phyloP scores from a whole-genome alignment of 441 rosid species.

The Euphorbia schlechtendalii region DNA sequence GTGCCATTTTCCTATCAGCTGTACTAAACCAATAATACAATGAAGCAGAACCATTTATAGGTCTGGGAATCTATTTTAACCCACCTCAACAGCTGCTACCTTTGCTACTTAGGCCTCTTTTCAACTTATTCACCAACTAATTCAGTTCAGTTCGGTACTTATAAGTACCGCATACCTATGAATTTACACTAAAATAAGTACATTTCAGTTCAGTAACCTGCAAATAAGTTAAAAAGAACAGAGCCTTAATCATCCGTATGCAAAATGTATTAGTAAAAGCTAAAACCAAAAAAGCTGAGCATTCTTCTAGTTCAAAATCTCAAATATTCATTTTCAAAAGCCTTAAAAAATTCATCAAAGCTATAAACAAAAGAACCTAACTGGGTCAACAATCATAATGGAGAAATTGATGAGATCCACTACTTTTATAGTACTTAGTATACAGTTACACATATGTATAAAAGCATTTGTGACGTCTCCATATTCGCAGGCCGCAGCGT shows the following conservation, averaged over 20 bases:
- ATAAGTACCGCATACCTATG: too few species aligned
- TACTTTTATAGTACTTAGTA: background rate
- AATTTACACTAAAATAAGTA: too few species aligned
- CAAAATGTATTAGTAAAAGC: background rate
- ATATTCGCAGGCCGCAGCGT: background rate
- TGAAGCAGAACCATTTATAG: background rate
- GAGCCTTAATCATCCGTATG: too few species aligned
- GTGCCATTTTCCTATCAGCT: background rate
- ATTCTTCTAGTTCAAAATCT: background rate
- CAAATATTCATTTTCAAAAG: background rate
- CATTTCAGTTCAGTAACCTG: too few species aligned
- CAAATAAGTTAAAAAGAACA: too few species aligned
- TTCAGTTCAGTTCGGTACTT: too few species aligned
- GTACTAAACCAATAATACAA: background rate
- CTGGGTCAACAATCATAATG: background rate
- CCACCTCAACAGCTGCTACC: background rate
- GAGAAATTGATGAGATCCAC: background rate
- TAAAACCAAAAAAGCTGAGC: background rate
- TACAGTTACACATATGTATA: background rate
- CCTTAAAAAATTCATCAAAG: background rate
- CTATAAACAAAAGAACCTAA: background rate
- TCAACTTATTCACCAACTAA: too few species aligned
- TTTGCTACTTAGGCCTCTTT: too few species aligned
- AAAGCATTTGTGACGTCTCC: background rate
- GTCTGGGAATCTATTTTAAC: background rate